Evolutionary conservation across 1,139 yeast genomes (phyloP).

Genomic region (Geotrichum candidum): DNA sequence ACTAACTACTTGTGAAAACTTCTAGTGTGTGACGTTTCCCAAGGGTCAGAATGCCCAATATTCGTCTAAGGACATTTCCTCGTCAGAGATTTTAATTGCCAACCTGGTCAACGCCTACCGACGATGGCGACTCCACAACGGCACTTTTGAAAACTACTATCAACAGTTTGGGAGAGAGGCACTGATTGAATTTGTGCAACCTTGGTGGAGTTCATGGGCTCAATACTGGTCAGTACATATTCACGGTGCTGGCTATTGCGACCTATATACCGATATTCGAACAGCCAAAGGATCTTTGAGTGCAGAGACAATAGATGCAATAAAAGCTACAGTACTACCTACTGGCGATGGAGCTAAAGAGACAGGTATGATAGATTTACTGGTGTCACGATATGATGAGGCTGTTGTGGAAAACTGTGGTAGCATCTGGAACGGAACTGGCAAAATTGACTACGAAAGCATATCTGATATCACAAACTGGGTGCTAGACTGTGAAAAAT

Average conservation of each 20-base stretch:
- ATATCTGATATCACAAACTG: constrained; percentile 27
- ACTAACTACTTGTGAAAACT: not conserved
- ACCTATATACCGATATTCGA: constrained; percentile 21
- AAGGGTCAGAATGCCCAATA: constrained; percentile 16
- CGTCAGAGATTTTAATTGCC: constrained; percentile 24
- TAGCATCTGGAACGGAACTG: constrained; percentile 26
- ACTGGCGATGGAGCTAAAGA: constrained; percentile 16
- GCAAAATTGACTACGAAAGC: constrained; percentile 17
- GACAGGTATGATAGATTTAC: constrained; percentile 21
- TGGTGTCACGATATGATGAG: constrained; percentile 20
- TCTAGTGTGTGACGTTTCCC: constrained; percentile 18
- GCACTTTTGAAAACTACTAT: constrained; percentile 19
- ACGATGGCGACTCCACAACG: constrained; percentile 30
- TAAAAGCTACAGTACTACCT: constrained; percentile 22
- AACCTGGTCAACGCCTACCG: constrained; percentile 27
- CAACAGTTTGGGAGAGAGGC: constrained; percentile 18
- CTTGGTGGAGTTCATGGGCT: constrained; percentile 33
- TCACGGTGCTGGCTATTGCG: constrained; percentile 24
- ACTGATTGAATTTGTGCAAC: constrained; percentile 20
- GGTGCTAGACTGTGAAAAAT: constrained; percentile 27
- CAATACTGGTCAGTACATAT: constrained; percentile 26
- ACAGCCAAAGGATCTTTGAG: constrained; percentile 24
- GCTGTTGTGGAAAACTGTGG: constrained; percentile 24
- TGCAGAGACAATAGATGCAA: constrained; percentile 26
- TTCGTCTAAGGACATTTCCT: constrained; percentile 20